Base-by-base conservation (phyloP, 2,329 filamentous ascomycete species). In the Aureobasidium uvarum region DNA sequence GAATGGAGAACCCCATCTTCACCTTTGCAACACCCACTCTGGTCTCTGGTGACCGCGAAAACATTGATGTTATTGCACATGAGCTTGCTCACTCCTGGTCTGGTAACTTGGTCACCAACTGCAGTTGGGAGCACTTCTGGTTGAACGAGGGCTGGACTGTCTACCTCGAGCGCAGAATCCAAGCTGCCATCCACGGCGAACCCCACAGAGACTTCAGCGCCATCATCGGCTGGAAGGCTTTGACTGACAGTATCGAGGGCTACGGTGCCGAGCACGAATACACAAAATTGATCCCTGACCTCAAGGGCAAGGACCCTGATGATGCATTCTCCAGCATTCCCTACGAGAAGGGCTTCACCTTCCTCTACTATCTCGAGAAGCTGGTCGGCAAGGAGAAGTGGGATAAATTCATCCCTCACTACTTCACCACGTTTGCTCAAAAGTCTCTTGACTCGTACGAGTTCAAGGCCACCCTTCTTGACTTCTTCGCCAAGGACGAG, bases 271-370 rank as follows among this genome's bases (percentile, higher is more conserved):
- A 96, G 69, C 92, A 96, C 74, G 89, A 94, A 71, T 98, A 95
- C 79, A 99, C 95, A 8, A 96, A 96, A 76, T 84, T 99, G 63
- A 87, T 96, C 70, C 85, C 93, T 67, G 88, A 91, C 74, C 88
- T 98, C 69, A 90, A 94, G 74, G 92, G 91, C 66, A 89, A 95
- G 70, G 94, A 98, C 72, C 95, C 95, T 0, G 95, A 98, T 75
- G 95, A 99, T 76, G 91, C 94, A 1, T 99, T 98, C 80, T 96
- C 90, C 70, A 90, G 86, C 31, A 83, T 98, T 39, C 92, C 95
- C 0, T 99, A 99, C 73, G 94, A 98, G 75, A 98, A 99, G 79
- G 94, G 94, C 3, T 98, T 96, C 78, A 90, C 91, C 74, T 96
- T 98, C 77, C 83, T 99, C 52, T 97, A 92, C 77, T 88, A 93